Evolutionary conservation across 2,329 filamentous ascomycete genomes (phyloP).

Genomic region (Chaetomium globosum): DNA sequence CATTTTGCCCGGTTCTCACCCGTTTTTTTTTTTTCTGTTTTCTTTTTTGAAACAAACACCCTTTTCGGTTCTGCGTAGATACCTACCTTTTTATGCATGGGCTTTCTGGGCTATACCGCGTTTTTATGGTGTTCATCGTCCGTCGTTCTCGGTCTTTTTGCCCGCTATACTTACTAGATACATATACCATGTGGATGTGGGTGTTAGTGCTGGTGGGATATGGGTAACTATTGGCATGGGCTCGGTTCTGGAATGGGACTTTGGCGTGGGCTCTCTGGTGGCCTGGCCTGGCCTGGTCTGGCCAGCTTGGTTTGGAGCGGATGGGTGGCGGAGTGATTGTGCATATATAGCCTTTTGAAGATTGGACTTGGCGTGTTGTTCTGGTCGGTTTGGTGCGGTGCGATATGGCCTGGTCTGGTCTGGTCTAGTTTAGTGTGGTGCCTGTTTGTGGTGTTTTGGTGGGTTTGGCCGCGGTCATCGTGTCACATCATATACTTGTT

Average conservation of each 20-base stretch:
- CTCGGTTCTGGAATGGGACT: neutral
- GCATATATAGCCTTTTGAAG: neutral
- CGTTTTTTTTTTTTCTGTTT: neutral
- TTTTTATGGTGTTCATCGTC: neutral
- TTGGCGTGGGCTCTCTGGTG: neutral
- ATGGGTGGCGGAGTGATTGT: neutral
- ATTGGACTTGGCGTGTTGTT: neutral
- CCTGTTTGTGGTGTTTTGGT: neutral
- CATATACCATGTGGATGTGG: conserved; percentile 5
- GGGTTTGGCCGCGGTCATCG: neutral
- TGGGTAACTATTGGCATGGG: neutral
- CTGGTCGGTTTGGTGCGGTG: neutral
- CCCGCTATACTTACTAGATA: neutral
- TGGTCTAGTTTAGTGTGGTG: neutral
- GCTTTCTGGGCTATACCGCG: conserved; percentile 8
- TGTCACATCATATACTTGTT: neutral
- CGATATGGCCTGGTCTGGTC: neutral
- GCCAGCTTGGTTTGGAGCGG: neutral
- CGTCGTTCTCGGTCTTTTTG: neutral
- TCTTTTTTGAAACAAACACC: neutral
- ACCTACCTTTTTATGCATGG: conserved; percentile 22
- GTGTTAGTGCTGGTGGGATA: neutral
- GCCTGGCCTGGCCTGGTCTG: neutral
- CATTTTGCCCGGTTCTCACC: neutral
- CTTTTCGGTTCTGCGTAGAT: conserved; percentile 23